phyloP scores from a whole-genome alignment of 2,329 filamentous ascomycete genomes.

The Penicillium psychrosexuale region DNA sequence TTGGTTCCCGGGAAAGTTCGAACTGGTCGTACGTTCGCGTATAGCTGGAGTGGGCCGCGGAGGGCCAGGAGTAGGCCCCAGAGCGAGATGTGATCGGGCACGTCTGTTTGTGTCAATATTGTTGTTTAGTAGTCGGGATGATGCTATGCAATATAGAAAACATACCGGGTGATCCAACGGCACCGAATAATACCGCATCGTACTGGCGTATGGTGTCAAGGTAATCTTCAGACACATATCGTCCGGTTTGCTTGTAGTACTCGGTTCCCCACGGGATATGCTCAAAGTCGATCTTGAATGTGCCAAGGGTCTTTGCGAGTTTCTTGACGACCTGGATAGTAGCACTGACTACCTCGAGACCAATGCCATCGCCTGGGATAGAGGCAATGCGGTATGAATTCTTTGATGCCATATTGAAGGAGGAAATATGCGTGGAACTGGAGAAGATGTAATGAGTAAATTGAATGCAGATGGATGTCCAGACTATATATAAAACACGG shows the following conservation, averaged over 20 bases:
- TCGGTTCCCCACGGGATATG: constrained; percentile 42
- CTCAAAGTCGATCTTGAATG: constrained; percentile 51
- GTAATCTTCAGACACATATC: constrained; percentile 53
- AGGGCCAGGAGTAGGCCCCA: constrained; percentile 57
- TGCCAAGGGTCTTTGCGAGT: constrained; percentile 44
- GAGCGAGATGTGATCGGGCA: constrained; percentile 56
- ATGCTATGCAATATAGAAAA: not conserved
- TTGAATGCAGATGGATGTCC: not conserved
- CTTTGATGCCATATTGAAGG: not conserved
- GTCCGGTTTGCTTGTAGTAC: constrained; percentile 50
- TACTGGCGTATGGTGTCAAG: constrained; percentile 51
- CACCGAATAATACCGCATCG: constrained; percentile 59
- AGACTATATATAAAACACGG: not conserved
- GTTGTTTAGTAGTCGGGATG: fast-evolving
- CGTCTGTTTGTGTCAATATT: constrained; percentile 35
- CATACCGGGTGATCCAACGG: constrained; percentile 56
- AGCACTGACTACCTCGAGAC: constrained; percentile 60
- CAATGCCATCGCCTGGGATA: constrained; percentile 64
- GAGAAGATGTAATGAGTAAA: not conserved
- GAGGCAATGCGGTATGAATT: constrained; percentile 53
- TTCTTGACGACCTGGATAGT: constrained; percentile 49
- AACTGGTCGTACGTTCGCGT: constrained; percentile 56
- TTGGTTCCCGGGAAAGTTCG: constrained; percentile 49
- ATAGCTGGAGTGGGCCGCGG: constrained; percentile 55
- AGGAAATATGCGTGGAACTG: not conserved